Base-by-base conservation (phyloP, 2,329 filamentous ascomycete species). In the Hypoxylon sp. region DNA sequence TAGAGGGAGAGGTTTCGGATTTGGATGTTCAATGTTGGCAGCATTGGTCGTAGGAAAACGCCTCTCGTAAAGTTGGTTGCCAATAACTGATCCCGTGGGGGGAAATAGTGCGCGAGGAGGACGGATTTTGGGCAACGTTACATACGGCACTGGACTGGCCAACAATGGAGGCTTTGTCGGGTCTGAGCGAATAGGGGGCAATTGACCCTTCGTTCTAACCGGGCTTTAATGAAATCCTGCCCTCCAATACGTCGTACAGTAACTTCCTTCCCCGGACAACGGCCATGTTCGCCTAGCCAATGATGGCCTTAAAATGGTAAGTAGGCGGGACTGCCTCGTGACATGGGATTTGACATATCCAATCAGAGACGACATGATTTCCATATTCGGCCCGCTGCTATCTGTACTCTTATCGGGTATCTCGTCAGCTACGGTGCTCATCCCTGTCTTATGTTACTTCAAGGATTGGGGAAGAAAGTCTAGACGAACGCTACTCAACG, bases 361-460 rank as follows among this genome's bases (percentile, higher is more conserved):
- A 76, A 76, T 75, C 67, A 74, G 42, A 53, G 44, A 4, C 24
- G 5, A 11, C 10, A 32, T 55, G 39, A 59, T 65, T 53, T 60
- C 62, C 55, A 63, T 52, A 76, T 74, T 76, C 75, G 75, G 74
- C 54, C 75, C 75, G 75, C 74, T 69, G 62, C 46, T 70, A 68
- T 70, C 65, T 65, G 6, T 54, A 31, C 54, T 66, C 70, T 72
- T 74, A 73, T 76, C 73, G 68, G 67, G 50, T 66, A 65, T 72
- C 48, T 56, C 42, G 60, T 52, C 10, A 56, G 32, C 37, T 54
- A 24, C 15, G 31, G 21, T 15, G 6, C n/a, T 46, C 27, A 56
- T 58, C 61, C 61, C 15, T 62, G 66, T 56, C 53, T 46, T 50
- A 19, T 44, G 44, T 67, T 21, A 32, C 39, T 51, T 15, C 32